Evolutionary conservation across 208 protist genomes (phyloP).

Genomic region (Acanthamoeba culbertsoni): DNA sequence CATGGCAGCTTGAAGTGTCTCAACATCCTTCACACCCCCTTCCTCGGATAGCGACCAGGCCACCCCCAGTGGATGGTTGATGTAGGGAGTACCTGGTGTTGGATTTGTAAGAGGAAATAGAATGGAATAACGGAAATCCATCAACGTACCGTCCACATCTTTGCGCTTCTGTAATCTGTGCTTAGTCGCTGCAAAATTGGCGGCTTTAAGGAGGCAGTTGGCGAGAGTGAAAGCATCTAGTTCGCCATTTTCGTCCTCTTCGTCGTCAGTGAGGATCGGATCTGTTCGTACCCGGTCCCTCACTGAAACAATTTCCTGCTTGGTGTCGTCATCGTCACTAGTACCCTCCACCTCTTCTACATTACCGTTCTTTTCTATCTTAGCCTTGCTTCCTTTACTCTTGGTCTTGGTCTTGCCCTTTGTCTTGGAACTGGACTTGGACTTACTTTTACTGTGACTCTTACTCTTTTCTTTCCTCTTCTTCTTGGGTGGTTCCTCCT

Average conservation of each 20-base stretch:
- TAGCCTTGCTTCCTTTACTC: neutral
- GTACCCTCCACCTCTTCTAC: neutral
- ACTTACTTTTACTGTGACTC: neutral
- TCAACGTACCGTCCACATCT: neutral
- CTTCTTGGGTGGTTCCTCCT: neutral
- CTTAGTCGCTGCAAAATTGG: conserved; percentile 63
- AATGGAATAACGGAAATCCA: neutral
- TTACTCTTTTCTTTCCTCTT: neutral
- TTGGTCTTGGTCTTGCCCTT: neutral
- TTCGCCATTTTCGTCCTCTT: neutral
- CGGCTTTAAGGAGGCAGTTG: conserved; percentile 49
- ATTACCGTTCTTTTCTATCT: neutral
- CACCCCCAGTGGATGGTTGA: conserved; percentile 76
- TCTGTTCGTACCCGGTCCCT: neutral
- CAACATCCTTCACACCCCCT: conserved; percentile 58
- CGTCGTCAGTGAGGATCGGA: no score
- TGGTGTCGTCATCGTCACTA: neutral
- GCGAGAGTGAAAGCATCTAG: neutral
- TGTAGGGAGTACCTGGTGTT: conserved; percentile 62
- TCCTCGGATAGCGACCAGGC: conserved; percentile 34
- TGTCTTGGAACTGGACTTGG: neutral
- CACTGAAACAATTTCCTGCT: neutral
- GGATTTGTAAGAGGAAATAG: conserved; percentile 5
- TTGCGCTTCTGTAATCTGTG: conserved; percentile 51
- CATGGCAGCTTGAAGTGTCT: conserved; percentile 66